phyloP scores from a whole-genome alignment of 495 filamentous ascomycete species.

The Hyaloscypha hepaticicola region DNA sequence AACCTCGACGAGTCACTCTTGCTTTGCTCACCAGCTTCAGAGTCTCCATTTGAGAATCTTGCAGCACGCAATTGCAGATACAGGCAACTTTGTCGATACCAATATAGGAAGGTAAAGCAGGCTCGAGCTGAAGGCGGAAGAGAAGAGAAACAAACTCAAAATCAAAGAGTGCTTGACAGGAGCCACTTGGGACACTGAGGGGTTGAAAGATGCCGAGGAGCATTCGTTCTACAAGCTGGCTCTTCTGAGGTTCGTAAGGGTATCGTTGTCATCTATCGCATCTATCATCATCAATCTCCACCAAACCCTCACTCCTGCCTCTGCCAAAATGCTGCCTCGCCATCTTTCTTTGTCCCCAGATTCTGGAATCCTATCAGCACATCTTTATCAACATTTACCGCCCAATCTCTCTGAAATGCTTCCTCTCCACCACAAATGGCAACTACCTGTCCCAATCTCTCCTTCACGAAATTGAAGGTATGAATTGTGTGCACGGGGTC shows the following conservation, averaged over 20 bases:
- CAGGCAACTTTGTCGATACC: not conserved
- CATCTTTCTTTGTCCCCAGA: conserved; percentile 18
- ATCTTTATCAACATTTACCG: conserved; percentile 84
- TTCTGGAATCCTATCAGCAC: conserved; percentile 66
- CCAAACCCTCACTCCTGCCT: conserved; percentile 4
- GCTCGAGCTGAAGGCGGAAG: not conserved
- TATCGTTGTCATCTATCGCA: conserved; percentile 12
- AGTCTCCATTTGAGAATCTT: not conserved
- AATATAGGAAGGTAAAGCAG: not conserved
- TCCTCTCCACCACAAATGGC: conserved; percentile 66
- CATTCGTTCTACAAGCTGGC: not conserved
- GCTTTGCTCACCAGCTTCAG: no score
- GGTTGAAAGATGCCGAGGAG: not conserved
- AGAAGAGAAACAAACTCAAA: not conserved
- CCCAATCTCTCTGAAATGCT: conserved; percentile 72
- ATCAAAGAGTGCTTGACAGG: not conserved
- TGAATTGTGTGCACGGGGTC: conserved; percentile 74
- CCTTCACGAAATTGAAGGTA: conserved; percentile 67
- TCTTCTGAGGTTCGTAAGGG: not conserved
- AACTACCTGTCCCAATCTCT: conserved; percentile 65
- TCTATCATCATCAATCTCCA: not conserved
- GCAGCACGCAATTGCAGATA: not conserved
- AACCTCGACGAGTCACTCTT: no score
- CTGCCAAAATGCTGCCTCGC: conserved; percentile 20
- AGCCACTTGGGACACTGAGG: not conserved